Conservation (phyloP, 2,329 filamentous ascomycete species). For the Emergomyces orientalis region DNA sequence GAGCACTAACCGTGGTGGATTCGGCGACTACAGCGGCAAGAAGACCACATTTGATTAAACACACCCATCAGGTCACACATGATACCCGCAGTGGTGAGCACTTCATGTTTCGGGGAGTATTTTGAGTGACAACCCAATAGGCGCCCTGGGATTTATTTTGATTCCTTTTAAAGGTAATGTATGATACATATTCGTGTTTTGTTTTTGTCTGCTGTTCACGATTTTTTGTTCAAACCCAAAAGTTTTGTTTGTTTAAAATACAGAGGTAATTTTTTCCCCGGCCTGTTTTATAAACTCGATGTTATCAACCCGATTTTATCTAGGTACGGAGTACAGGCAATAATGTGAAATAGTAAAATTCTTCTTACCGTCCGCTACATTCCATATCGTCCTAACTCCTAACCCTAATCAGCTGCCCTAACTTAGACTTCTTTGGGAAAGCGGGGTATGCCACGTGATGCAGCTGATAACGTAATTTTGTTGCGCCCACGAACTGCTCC, state of each 20-base stretch:
- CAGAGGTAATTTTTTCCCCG: neutral
- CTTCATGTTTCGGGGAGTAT: neutral
- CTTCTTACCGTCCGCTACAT: too few species aligned
- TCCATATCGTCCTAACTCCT: too few species aligned
- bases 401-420: neutral
- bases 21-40: conserved; percentile 64
- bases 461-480: neutral
- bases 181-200: neutral
- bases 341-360: neutral
- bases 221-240: neutral
- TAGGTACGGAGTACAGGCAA: neutral
- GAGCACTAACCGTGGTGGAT: conserved; percentile 44
- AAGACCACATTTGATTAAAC: conserved; percentile 59
- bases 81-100: neutral
- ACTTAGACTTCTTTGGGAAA: neutral
- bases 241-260: neutral
- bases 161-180: conserved; percentile 3
- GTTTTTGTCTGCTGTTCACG: neutral
- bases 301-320: neutral
- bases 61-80: neutral
- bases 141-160: neutral
- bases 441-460: conserved; percentile 5
- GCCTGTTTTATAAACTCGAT: neutral
- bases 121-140: neutral
- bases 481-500: neutral